Conservation (phyloP, 1,139 yeast species). For the Kurtzmaniella quercitrusa region DNA sequence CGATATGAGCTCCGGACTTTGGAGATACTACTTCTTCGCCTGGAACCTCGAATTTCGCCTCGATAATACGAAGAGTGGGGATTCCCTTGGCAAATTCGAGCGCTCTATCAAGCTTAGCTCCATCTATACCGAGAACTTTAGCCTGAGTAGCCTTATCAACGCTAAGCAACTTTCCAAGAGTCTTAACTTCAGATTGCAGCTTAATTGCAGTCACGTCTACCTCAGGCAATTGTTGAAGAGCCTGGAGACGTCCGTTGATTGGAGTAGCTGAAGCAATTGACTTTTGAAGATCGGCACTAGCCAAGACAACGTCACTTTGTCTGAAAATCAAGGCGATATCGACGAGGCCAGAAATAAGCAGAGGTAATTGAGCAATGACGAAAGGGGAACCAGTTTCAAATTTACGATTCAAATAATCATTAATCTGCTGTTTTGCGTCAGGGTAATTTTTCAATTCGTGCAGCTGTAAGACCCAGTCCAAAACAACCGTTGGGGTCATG, state of each 20-base stretch:
- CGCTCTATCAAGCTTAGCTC: constrained; percentile 42
- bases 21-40: constrained; percentile 84
- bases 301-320: constrained; percentile 58
- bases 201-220: constrained; percentile 48
- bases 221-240: constrained; percentile 77
- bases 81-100: constrained; percentile 59
- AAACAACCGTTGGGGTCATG: constrained; percentile 54
- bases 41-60: constrained; percentile 78
- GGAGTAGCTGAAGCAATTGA: constrained; percentile 77
- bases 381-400: not conserved
- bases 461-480: constrained; percentile 61
- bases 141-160: constrained; percentile 52
- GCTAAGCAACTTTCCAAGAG: constrained; percentile 65
- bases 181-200: constrained; percentile 42
- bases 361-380: constrained; percentile 62
- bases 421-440: not conserved
- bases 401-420: not conserved
- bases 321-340: constrained; percentile 83
- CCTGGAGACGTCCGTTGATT: constrained; percentile 51
- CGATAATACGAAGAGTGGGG: constrained; percentile 67
- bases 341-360: constrained; percentile 65
- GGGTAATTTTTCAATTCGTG: constrained; percentile 36
- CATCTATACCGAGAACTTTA: constrained; percentile 53
- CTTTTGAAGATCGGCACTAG: constrained; percentile 66
- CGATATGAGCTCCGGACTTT: constrained; percentile 66